A percentile compares a stretch with the other conserved stretches of the same genome.
Evolutionary conservation across 495 filamentous ascomycete species (phyloP).

Genomic region (Penicillium chermesinum): DNA sequence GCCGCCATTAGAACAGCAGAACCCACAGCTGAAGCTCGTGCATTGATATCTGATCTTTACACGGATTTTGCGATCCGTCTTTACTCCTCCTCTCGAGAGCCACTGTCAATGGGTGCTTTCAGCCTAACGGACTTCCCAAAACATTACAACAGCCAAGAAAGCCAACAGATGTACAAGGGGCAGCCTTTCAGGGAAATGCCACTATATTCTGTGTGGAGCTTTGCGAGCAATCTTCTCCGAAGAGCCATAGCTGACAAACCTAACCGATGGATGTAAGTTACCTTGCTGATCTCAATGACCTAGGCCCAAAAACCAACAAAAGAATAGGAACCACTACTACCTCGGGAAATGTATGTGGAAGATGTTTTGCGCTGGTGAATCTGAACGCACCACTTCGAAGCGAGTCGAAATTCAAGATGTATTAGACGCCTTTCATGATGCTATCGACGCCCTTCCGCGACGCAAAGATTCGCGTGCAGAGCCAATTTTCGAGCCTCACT

Average conservation of each 20-base stretch:
- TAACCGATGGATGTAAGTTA: constrained; percentile 75
- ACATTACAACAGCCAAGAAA: constrained; percentile 63
- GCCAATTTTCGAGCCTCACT: constrained; percentile 90
- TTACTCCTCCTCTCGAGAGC: constrained; percentile 86
- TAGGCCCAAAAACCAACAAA: constrained; percentile 4
- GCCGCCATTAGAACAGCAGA: constrained; percentile 60
- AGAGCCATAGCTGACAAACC: constrained; percentile 69
- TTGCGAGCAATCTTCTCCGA: constrained; percentile 73
- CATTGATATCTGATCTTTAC: constrained; percentile 76
- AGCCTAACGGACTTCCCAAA: constrained; percentile 67
- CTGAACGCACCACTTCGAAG: constrained; percentile 41
- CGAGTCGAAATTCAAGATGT: constrained; percentile 52
- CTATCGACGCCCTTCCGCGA: constrained; percentile 75
- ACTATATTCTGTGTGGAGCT: constrained; percentile 77
- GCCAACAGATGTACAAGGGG: constrained; percentile 67
- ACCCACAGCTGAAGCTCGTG: constrained; percentile 53
- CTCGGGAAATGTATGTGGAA: constrained; percentile 95
- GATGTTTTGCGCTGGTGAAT: constrained; percentile 66
- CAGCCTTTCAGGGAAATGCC: constrained; percentile 68
- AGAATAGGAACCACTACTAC: constrained; percentile 71
- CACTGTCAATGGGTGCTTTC: constrained; percentile 85
- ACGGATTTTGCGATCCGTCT: constrained; percentile 84
- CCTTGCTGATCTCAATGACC: neutral
- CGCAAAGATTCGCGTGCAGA: constrained; percentile 71
- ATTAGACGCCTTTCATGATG: constrained; percentile 62